Percentiles rank a stretch among this genome's conserved stretches.
Evolutionary conservation across 371 early-diverging fungal species (phyloP).

Genomic region (Actinomortierella ambigua): DNA sequence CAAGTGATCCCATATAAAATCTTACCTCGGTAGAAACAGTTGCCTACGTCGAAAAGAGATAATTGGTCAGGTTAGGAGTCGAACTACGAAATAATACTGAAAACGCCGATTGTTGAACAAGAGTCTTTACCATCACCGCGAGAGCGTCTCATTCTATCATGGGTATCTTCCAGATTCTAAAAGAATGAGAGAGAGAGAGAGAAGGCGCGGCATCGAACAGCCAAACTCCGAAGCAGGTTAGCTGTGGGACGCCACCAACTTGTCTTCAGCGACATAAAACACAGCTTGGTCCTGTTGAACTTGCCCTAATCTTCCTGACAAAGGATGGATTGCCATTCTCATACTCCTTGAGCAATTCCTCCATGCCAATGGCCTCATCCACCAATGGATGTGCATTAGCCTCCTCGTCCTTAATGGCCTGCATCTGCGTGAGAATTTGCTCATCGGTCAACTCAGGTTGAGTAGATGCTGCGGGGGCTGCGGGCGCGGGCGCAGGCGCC

Average conservation of each 20-base stretch:
- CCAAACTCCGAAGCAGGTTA: neutral
- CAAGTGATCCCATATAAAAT: neutral
- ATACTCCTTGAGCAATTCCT: slow-evolving; percentile 59
- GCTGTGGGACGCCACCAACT: no score
- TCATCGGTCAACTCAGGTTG: slow-evolving; percentile 54
- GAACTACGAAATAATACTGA: neutral
- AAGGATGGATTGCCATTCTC: slow-evolving; percentile 58
- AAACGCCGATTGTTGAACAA: no score
- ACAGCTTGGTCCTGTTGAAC: neutral
- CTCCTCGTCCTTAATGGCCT: slow-evolving; percentile 67
- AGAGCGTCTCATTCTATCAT: slow-evolving; percentile 63
- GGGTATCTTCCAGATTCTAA: slow-evolving; percentile 58
- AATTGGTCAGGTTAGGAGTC: no score
- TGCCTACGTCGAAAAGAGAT: slow-evolving; percentile 51
- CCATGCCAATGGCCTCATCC: slow-evolving; percentile 54
- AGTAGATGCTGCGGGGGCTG: no score
- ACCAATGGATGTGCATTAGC: slow-evolving; percentile 60
- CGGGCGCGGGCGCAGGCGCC: slow-evolving; percentile 11
- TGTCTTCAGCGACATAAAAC: no score
- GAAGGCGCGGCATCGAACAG: no score
- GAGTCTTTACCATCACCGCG: slow-evolving; percentile 74
- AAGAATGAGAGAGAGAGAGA: neutral
- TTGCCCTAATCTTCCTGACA: slow-evolving; percentile 60
- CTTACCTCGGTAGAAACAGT: slow-evolving; percentile 75
- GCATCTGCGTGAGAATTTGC: slow-evolving; percentile 66